Percentiles rank a stretch among this genome's conserved stretches.
Evolutionary conservation across 148 eudicot species (phyloP).

Genomic region (Camellia lanceoleosa): DNA sequence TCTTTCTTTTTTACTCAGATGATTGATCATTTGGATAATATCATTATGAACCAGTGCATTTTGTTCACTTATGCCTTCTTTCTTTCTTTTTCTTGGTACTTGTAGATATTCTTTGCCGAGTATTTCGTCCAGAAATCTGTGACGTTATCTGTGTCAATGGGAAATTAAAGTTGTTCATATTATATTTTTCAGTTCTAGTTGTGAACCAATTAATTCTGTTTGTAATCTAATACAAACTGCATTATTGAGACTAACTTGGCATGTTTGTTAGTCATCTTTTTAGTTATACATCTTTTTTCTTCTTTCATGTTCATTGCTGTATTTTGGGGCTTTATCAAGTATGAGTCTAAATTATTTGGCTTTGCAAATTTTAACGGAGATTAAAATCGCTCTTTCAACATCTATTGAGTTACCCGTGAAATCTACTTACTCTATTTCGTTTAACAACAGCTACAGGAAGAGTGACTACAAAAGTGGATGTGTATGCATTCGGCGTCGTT

Average conservation of each 20-base stretch:
- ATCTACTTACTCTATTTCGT: background rate
- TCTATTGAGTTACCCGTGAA: background rate
- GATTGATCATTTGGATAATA: no score
- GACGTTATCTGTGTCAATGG: no score
- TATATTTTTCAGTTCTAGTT: background rate
- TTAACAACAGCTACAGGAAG: constrained; percentile 20
- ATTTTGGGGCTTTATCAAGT: background rate
- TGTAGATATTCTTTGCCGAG: no score
- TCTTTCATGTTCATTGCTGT: background rate
- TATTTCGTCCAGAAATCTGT: no score
- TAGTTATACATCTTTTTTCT: background rate
- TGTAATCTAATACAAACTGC: background rate
- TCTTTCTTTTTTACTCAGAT: background rate
- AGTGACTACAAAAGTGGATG: constrained; percentile 73
- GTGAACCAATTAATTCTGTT: background rate
- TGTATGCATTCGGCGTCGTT: constrained; percentile 67
- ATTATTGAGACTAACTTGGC: background rate
- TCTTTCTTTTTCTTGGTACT: background rate
- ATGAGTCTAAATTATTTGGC: background rate
- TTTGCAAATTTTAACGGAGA: background rate
- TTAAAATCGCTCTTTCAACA: background rate
- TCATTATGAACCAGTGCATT: background rate
- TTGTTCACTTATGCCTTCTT: background rate
- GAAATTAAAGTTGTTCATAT: no score
- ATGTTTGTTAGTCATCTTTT: background rate